A percentile compares a stretch with the other conserved stretches of the same genome.
phyloP scores from a whole-genome alignment of 2,329 filamentous ascomycete species.

The Xylariaceae sp. region DNA sequence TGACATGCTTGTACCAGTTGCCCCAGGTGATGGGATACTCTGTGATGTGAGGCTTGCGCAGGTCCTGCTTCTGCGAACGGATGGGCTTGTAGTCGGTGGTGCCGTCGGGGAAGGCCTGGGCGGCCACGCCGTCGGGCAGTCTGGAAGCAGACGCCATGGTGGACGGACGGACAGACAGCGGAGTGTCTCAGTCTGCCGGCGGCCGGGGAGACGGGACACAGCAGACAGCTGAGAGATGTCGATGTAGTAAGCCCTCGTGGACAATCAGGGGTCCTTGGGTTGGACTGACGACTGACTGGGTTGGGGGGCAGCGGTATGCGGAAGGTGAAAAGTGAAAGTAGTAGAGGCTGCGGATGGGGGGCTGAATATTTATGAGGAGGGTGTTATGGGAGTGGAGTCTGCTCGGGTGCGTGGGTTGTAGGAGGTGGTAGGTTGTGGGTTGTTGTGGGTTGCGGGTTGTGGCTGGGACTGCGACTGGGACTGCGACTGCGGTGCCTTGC shows the following conservation, averaged over 20 bases:
- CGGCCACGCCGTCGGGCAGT: constrained; percentile 32
- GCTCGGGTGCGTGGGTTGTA: no score
- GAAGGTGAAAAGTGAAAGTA: neutral
- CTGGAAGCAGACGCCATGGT: constrained; percentile 21
- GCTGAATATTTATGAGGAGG: constrained; percentile 10
- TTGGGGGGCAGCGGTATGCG: constrained; percentile 1
- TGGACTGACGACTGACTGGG: constrained; percentile 1
- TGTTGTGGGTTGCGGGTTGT: no score
- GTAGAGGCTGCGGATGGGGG: no score
- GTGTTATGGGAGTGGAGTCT: no score
- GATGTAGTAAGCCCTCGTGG: constrained; percentile 12
- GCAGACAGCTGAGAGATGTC: constrained; percentile 1
- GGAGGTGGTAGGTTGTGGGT: no score
- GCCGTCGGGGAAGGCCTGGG: constrained; percentile 32
- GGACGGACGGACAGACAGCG: no score
- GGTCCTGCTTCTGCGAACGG: constrained; percentile 37
- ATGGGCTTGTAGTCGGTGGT: constrained; percentile 36
- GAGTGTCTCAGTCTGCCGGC: no score
- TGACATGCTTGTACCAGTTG: constrained; percentile 90
- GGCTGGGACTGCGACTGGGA: no score
- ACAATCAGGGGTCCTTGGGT: constrained; percentile 2
- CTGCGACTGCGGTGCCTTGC: no score
- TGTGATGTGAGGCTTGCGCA: constrained; percentile 75
- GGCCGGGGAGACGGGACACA: no score
- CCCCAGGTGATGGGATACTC: constrained; percentile 70